These are phyloP conservation scores for Rhynchospora pubera DNA, from an alignment of 176 grass and related monocot species.

Conservation along the genomic window DNA sequence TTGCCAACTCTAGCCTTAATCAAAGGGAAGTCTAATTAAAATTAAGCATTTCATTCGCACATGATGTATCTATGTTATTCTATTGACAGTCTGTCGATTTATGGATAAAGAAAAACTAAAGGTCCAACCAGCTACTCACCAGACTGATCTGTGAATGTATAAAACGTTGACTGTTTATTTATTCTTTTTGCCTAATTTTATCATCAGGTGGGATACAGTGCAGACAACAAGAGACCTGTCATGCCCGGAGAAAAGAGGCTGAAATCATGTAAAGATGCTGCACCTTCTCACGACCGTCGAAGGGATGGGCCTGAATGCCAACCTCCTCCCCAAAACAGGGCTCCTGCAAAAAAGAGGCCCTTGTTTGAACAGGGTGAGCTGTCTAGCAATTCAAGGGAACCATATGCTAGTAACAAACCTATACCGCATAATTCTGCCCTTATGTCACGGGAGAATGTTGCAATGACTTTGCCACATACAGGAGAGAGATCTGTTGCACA, in stretches of 20 bases:
- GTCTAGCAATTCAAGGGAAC: background rate
- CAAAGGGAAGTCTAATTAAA: background rate
- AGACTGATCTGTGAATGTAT: background rate
- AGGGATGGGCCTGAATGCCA: background rate
- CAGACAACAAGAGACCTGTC: background rate
- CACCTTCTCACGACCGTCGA: background rate
- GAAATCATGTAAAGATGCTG: conserved; percentile 2
- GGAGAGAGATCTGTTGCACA: background rate
- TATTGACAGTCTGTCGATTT: conserved; percentile 19
- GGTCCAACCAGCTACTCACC: conserved; percentile 15
- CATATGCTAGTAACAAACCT: background rate
- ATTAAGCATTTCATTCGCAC: background rate
- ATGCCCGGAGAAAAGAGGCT: conserved; percentile 2
- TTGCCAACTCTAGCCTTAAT: background rate
- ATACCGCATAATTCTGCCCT: background rate
- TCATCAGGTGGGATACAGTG: conserved; percentile 11
- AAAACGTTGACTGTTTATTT: background rate
- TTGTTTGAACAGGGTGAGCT: background rate
- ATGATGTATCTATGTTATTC: conserved; percentile 8
- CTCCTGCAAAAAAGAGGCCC: background rate
- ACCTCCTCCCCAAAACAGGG: background rate
- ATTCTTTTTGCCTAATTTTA: background rate
- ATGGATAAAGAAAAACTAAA: background rate
- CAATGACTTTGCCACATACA: background rate
- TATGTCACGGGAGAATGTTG: background rate